Conservation (phyloP, 495 filamentous ascomycete genomes). For the Cercophora sp. region DNA sequence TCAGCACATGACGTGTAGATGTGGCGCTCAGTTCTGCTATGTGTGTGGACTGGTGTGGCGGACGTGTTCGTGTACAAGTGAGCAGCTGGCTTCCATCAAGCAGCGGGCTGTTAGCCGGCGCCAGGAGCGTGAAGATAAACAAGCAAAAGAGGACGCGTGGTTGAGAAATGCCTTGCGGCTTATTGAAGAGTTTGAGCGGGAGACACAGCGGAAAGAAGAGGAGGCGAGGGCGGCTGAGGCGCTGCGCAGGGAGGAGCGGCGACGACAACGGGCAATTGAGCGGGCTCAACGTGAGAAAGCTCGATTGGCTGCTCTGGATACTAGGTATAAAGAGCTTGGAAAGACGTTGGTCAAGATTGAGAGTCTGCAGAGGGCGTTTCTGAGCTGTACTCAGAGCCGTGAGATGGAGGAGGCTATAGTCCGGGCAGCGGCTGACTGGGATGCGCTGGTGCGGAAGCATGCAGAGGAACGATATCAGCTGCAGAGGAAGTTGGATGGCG, state of each 20-base stretch:
- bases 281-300: slow-evolving; percentile 27
- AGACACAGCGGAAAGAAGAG: slow-evolving; percentile 28
- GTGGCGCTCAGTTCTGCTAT: slow-evolving; percentile 29
- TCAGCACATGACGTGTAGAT: slow-evolving; percentile 52
- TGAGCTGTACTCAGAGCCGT: slow-evolving; percentile 17
- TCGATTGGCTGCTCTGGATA: slow-evolving; percentile 22
- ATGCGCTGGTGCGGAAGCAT: slow-evolving; percentile 19
- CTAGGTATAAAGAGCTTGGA: slow-evolving; percentile 26
- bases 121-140: slow-evolving; percentile 14
- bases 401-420: slow-evolving; percentile 9
- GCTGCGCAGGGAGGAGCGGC: slow-evolving; percentile 23
- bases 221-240: slow-evolving; percentile 27
- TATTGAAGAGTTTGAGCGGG: slow-evolving; percentile 35
- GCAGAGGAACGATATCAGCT: slow-evolving; percentile 22
- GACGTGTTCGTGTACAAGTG: slow-evolving; percentile 34
- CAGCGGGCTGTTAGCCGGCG: slow-evolving; percentile 14
- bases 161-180: slow-evolving; percentile 27
- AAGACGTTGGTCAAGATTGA: slow-evolving; percentile 21
- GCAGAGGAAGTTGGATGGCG: slow-evolving; percentile 3
- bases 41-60: slow-evolving; percentile 40
- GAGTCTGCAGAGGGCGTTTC: slow-evolving; percentile 17
- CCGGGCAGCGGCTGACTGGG: slow-evolving; percentile 1
- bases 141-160: slow-evolving; percentile 29
- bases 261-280: slow-evolving; percentile 19
- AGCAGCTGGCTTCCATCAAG: slow-evolving; percentile 24